Evolutionary conservation across 148 eudicot genomes (phyloP).

Genomic region (Vaccinium corymbosum): DNA sequence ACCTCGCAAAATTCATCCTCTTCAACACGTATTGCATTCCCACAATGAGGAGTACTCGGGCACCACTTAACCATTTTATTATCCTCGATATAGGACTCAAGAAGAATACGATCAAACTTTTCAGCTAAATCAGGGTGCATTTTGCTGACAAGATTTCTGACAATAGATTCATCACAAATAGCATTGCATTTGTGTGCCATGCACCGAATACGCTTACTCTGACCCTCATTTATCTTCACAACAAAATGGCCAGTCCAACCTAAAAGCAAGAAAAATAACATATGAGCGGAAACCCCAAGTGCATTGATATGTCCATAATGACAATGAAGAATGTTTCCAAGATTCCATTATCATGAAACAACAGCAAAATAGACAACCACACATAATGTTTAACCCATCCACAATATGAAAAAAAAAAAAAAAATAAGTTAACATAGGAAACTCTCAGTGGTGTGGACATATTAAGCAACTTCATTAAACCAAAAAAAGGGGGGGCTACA

Average conservation of each 20-base stretch:
- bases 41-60: slow-evolving; percentile 76
- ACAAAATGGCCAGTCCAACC: slow-evolving; percentile 78
- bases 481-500: background rate
- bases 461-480: background rate
- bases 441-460: background rate
- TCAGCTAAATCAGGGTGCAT: slow-evolving; percentile 49
- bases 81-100: slow-evolving; percentile 76
- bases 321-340: background rate
- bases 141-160: slow-evolving; percentile 50
- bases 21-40: slow-evolving; percentile 77
- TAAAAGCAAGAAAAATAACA: slow-evolving; percentile 22
- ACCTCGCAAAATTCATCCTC: slow-evolving; percentile 59
- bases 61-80: slow-evolving; percentile 77
- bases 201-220: slow-evolving; percentile 63
- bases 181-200: slow-evolving; percentile 73
- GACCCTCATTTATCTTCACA: slow-evolving; percentile 67
- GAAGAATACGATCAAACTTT: slow-evolving; percentile 65
- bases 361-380: background rate
- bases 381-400: background rate
- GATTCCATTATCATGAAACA: background rate
- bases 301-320: background rate
- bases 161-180: slow-evolving; percentile 60
- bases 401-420: background rate
- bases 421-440: background rate
- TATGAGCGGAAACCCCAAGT: background rate